Evolutionary conservation across 441 rosid genomes (phyloP).

Genomic region (Erodium chrysanthum): DNA sequence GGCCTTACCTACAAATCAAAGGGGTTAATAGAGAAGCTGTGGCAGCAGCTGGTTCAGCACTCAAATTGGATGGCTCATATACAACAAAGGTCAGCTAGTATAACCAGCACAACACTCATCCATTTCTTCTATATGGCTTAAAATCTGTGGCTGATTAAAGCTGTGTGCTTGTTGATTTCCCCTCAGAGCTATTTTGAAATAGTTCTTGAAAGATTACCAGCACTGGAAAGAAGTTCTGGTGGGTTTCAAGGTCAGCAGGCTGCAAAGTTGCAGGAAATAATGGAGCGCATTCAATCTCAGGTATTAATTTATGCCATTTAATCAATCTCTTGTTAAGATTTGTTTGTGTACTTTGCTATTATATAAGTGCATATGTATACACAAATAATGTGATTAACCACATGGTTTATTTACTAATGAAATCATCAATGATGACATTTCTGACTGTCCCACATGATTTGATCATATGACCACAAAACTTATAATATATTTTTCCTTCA

Average conservation of each 20-base stretch:
- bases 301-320: constrained; percentile 27
- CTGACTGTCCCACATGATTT: too few species aligned
- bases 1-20: constrained; percentile 87
- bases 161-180: not conserved
- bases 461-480: not conserved
- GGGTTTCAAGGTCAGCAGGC: constrained; percentile 78
- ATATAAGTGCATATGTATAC: not conserved
- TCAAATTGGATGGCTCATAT: constrained; percentile 82
- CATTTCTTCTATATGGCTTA: not conserved
- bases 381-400: not conserved
- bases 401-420: not conserved
- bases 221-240: constrained; percentile 53
- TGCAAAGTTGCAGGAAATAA: constrained; percentile 79
- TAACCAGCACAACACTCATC: not conserved
- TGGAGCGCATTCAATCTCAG: constrained; percentile 88
- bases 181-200: constrained; percentile 86
- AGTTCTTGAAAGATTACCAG: constrained; percentile 68
- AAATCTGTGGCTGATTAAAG: not conserved
- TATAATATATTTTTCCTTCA: not conserved
- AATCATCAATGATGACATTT: not conserved
- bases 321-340: not conserved
- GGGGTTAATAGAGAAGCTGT: constrained; percentile 94
- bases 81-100: constrained; percentile 66
- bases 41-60: constrained; percentile 78
- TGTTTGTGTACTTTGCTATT: not conserved